phyloP scores from a whole-genome alignment of 2,329 filamentous ascomycete genomes.

The Dissoconium aciculare region DNA sequence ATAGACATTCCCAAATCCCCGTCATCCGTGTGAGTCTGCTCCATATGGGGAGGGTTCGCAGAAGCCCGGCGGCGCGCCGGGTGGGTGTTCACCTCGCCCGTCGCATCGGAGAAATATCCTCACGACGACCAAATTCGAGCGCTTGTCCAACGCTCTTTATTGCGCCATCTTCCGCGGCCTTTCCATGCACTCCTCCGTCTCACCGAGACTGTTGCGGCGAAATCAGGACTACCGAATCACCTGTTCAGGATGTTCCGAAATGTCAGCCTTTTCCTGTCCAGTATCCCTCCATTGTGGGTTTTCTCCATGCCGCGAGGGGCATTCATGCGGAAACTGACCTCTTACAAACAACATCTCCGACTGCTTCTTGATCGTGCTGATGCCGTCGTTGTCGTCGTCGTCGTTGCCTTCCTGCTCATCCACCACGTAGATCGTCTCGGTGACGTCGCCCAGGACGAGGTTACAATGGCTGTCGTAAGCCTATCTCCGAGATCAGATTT shows the following conservation, averaged over 20 bases:
- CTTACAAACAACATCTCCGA: constrained; percentile 97
- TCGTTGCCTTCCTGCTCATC: constrained; percentile 72
- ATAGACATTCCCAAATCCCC: too few relatives aligned
- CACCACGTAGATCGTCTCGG: constrained; percentile 82
- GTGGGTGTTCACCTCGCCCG: too few relatives aligned
- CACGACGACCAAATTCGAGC: too few relatives aligned
- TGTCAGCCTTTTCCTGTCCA: constrained; percentile 5
- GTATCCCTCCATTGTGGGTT: constrained; percentile 5
- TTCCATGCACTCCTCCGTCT: too few relatives aligned
- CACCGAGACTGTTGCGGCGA: constrained; percentile 22
- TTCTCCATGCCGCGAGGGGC: not conserved
- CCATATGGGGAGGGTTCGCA: too few relatives aligned
- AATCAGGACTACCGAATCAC: constrained; percentile 38
- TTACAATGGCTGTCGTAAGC: constrained; percentile 99
- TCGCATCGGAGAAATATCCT: too few relatives aligned
- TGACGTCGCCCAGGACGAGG: constrained; percentile 84
- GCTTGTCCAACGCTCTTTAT: too few relatives aligned
- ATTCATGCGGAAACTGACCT: constrained; percentile 47
- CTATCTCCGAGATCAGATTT: constrained; percentile 38
- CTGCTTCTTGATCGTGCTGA: constrained; percentile 83
- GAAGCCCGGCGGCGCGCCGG: too few relatives aligned
- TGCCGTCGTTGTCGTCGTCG: constrained; percentile 63
- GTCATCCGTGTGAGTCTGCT: too few relatives aligned
- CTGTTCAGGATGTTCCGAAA: constrained; percentile 15
- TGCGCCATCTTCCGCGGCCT: too few relatives aligned